phyloP scores from a whole-genome alignment of 2,329 filamentous ascomycete species.

The Ophiostoma perfectum region DNA sequence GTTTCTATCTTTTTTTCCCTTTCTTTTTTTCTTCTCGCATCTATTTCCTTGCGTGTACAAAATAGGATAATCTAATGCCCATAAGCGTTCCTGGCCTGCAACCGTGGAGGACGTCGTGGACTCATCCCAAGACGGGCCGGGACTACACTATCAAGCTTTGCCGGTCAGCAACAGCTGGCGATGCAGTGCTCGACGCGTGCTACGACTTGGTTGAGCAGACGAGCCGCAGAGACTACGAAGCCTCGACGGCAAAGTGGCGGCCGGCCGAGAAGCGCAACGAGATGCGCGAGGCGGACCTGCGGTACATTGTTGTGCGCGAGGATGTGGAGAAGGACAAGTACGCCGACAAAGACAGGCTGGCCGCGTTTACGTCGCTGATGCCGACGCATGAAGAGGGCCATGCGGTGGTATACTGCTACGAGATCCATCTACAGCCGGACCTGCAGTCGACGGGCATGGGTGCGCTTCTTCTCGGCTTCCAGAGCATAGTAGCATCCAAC shows the following conservation, averaged over 20 bases:
- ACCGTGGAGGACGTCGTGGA: slow-evolving; percentile 41
- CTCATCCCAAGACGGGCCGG: slow-evolving; percentile 42
- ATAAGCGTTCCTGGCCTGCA: slow-evolving; percentile 13
- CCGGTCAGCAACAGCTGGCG: slow-evolving; percentile 36
- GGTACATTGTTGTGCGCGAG: slow-evolving; percentile 57
- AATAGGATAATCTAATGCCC: background rate
- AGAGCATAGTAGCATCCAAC: slow-evolving; percentile 48
- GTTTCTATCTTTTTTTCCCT: slow-evolving; percentile 22
- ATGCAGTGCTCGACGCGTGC: slow-evolving; percentile 47
- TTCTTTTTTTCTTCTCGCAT: background rate
- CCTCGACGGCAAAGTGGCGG: slow-evolving; percentile 60
- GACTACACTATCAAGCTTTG: slow-evolving; percentile 43
- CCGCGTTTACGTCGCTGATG: slow-evolving; percentile 63
- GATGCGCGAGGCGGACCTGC: slow-evolving; percentile 62
- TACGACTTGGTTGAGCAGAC: slow-evolving; percentile 57
- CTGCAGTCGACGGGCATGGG: slow-evolving; percentile 58
- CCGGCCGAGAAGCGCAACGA: slow-evolving; percentile 56
- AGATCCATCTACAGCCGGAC: slow-evolving; percentile 60
- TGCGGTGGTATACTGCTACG: slow-evolving; percentile 70
- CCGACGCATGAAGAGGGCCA: slow-evolving; percentile 62
- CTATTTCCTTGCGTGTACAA: background rate
- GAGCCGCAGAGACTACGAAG: slow-evolving; percentile 58
- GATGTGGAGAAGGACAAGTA: background rate
- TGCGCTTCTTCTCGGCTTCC: slow-evolving; percentile 51
- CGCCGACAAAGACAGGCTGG: slow-evolving; percentile 32